Evolutionary conservation across 1,139 yeast species (phyloP), one percentile per base, ranked within the genome.

Genomic region (Debaryomyces singareniensis): DNA sequence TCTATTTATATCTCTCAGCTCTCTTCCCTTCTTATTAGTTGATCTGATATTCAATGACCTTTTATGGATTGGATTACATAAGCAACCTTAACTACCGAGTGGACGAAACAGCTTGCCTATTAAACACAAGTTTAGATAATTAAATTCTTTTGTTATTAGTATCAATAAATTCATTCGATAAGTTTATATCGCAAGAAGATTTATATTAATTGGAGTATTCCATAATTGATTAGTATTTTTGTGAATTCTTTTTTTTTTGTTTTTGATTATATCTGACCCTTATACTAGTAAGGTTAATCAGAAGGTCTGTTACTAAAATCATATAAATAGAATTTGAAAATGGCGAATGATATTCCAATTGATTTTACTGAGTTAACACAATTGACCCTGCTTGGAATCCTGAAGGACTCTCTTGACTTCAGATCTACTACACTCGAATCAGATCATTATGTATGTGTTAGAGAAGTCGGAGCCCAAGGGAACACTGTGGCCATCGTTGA

Each of bases 331-430:
- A 15, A 23, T 20, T 30, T 13, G 11, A n/a, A 39, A 24, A 59
- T 59, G 66, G 53, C 65, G 27, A 44, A 47, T 40, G 94, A 84
- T 57, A 76, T 86, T 49, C 98, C 98, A 46, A 91, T 91, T 66
- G 95, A 89, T 66, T 87, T 91, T 65, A 89, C 95, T 49, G 97
- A 91, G 69, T 80, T 86, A 60, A 76, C 86, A 48, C 93, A 82
- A 69, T 78, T 89, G 59, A 75, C 94, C 37, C 69, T 80, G 43
- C 68, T 86, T 57, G 96, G 96, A 39, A 69, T 91, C 53, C 82
- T 80, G 52, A 87, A 82, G 38, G 71, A 78, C 45, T 79, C 93
- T 35, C 77, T 91, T 49, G 95, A 89, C 51, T 89, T 91, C 67
- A 81, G 86, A 61, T 81, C 96, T 29, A 86, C 96, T 37, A 91